Base-by-base conservation (phyloP, 345 rosid species). In the Clarkia xantiana region DNA sequence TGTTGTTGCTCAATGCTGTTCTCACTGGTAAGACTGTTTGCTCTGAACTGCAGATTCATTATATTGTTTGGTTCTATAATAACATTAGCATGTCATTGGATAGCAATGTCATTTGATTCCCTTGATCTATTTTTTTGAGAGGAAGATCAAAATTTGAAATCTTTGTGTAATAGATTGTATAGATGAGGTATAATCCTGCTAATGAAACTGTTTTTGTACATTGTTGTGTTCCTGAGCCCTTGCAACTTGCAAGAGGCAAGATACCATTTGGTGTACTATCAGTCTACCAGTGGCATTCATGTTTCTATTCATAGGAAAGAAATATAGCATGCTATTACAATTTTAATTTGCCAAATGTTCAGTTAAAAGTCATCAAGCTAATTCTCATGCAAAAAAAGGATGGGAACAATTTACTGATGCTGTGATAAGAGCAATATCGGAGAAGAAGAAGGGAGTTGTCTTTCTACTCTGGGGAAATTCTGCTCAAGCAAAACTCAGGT, bases 401-500 rank as follows among this genome's bases (percentile, higher is more conserved):
- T 91, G 98, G 98, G 98, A 91, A 56, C 93, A 77, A 44, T 91
- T 86, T 54, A 91, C 96, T 23, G 93, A 91, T 67, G 86, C 96
- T 59, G 79, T 81, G 43, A 91, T 91, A 52, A 78, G 56, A 66
- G 75, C 81, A 13, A 66, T 91, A 50, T 91, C 96, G 51, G 76
- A 67, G 59, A 70, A 76, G 65, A 86, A 75, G 80, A 70, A 91
- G 74, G 98, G 96, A 67, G 93, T 91, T 48, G 73, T 91, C 22
- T 91, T 91, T 61, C 83, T 91, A 41, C 93, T 91, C 9, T 91
- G 96, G 98, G 98, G 94, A 48, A 91, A 72, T 71, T 86, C 75
- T 63, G 98, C 96, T 60, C 86, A 76, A 69, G 84, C 65, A 67
- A 91, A 91, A 74, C 73, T 80, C 61, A 91, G 76, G 98, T 86